Conservation (phyloP, 192 early-diverging fungal genomes). For the Rhizophagus clarus region DNA sequence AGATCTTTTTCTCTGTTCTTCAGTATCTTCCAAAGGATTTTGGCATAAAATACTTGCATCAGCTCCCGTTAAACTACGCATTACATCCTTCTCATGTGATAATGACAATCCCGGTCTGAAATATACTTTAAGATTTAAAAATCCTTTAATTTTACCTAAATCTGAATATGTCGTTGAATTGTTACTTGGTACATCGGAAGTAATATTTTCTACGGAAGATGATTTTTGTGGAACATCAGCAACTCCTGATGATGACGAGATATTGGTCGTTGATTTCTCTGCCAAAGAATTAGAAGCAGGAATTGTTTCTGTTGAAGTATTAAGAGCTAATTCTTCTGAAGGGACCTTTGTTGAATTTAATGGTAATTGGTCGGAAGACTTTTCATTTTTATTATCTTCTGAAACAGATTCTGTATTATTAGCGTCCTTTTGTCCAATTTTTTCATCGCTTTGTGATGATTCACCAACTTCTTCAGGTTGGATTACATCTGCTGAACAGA, state of each 20-base stretch:
- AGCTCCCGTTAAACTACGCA: background rate
- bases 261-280: background rate
- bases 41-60: background rate
- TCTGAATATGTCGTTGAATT: background rate
- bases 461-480: background rate
- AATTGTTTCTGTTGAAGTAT: background rate
- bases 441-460: background rate
- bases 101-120: constrained; percentile 3
- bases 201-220: background rate
- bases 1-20: background rate
- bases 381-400: background rate
- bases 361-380: background rate
- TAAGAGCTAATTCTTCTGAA: background rate
- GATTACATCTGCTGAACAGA: background rate
- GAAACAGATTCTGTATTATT: background rate
- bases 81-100: background rate
- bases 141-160: background rate
- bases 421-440: background rate
- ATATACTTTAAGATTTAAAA: constrained; percentile 2
- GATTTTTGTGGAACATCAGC: background rate
- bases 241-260: background rate
- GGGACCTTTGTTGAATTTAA: background rate
- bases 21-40: background rate
- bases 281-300: too few species aligned
- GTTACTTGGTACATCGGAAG: background rate